Base-by-base conservation (phyloP, 2,329 filamentous ascomycete genomes). In the Penicillium oxalicum region DNA sequence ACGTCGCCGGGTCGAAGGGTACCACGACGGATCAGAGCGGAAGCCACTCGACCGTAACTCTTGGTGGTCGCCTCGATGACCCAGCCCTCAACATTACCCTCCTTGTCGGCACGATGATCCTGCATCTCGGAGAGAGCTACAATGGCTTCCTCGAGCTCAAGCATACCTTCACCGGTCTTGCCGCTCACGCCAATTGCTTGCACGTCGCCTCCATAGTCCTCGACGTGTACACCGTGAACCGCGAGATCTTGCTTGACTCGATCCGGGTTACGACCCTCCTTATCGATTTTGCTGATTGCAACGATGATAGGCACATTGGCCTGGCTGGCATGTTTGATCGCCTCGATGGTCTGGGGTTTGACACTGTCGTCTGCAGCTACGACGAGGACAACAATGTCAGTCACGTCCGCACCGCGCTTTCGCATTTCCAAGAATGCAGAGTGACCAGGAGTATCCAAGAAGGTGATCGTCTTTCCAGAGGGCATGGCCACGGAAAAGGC, bases 351-450 rank as follows among this genome's bases (percentile, higher is more conserved):
- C 65, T 98, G 93, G 3, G 93, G 93, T 75, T 93, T 98, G 59
- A 98, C 91, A 64, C 90, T 93, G 66, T 98, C 94, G 65, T 98
- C 93, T 7, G 91, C 91, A 5, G 93, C 93, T 24, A 98, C 91
- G 0, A 98, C 93, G 18, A 98, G 74, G 37, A 98, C 86, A 11
- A 98, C 89, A 57, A 98, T 96, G 65, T 98, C 93, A 0, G 94
- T 98, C 42, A 97, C 90, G 53, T 91, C 89, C 29, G 93, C 94
- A 54, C 93, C 94, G 58, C 93, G 85, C 66, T 95, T 88, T 29
- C 93, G 86, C 93, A 98, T 98, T 35, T 86, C 87, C 57, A 97
- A 73, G 70, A 98, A 98, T 0, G 93, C 94, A 27, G 91, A 89
- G 71, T 98, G 93, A 1, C 93, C 93, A 1, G 93, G 93, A 0